Percentiles rank a stretch among this genome's conserved stretches.
Evolutionary conservation across 169 alveolate genomes (phyloP).

Genomic region (Babesia bovis): DNA sequence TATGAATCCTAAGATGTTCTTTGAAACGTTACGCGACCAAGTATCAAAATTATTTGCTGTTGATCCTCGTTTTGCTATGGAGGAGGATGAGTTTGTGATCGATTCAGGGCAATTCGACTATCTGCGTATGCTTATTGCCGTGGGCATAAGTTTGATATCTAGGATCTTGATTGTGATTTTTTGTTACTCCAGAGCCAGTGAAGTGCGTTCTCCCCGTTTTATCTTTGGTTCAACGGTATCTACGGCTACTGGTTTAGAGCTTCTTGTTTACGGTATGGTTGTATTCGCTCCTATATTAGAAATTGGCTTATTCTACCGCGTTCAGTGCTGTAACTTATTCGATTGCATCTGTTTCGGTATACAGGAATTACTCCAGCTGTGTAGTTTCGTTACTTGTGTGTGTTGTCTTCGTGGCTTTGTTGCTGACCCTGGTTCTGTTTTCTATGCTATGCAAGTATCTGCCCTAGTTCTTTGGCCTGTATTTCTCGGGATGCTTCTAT

Average conservation of each 20-base stretch:
- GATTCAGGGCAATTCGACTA: slow-evolving; percentile 4
- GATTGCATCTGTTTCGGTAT: slow-evolving; percentile 14
- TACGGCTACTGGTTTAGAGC: slow-evolving; percentile 2
- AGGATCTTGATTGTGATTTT: neutral
- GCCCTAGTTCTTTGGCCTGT: slow-evolving; percentile 41
- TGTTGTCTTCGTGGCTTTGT: slow-evolving; percentile 24
- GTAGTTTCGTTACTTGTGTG: slow-evolving; percentile 41
- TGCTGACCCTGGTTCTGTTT: neutral
- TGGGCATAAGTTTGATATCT: neutral
- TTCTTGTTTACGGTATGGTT: slow-evolving; percentile 19
- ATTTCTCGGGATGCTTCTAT: neutral
- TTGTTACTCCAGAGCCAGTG: neutral
- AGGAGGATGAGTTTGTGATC: neutral
- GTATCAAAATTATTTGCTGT: neutral
- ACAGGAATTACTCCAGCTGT: slow-evolving; percentile 32
- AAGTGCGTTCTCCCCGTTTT: slow-evolving; percentile 51
- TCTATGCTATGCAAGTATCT: slow-evolving; percentile 10
- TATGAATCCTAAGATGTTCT: neutral
- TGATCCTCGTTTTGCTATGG: slow-evolving; percentile 32
- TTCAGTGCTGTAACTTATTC: slow-evolving; percentile 24
- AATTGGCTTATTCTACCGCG: slow-evolving; percentile 14
- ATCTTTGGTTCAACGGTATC: neutral
- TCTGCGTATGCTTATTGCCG: slow-evolving; percentile 1
- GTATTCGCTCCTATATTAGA: slow-evolving; percentile 7
- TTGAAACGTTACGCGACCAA: neutral